phyloP scores from a whole-genome alignment of 192 early-diverging fungal genomes.

The Spinellus fusiger region DNA sequence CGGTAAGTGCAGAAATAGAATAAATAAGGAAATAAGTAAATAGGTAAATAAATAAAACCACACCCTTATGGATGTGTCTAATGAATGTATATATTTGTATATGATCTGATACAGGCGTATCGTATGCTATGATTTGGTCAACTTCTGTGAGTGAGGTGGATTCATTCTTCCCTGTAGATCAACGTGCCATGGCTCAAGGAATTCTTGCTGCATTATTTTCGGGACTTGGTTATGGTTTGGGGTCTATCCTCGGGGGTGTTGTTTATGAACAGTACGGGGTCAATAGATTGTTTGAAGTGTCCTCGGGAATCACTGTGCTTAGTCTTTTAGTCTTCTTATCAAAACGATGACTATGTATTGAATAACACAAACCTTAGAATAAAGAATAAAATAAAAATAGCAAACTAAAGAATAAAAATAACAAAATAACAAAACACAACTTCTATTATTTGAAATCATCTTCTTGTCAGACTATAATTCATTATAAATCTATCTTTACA shows the following conservation, averaged over 20 bases:
- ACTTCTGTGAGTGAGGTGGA: conserved; percentile 28
- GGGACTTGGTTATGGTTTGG: conserved; percentile 27
- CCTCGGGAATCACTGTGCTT: not conserved
- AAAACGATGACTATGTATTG: not conserved
- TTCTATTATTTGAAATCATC: no score
- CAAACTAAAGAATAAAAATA: no score
- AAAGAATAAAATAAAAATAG: no score
- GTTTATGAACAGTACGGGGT: conserved; percentile 23
- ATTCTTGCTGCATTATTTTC: conserved; percentile 24
- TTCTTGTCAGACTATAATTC: no score
- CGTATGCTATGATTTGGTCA: conserved; percentile 27
- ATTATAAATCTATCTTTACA: no score
- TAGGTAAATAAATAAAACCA: not conserved
- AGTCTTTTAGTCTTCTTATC: conserved; percentile 1
- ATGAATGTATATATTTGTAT: not conserved
- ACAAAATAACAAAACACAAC: no score
- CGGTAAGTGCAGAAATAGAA: conserved; percentile 1
- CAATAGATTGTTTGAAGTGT: conserved; percentile 2
- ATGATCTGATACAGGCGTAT: conserved; percentile 10
- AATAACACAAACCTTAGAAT: not conserved
- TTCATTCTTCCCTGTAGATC: conserved; percentile 21
- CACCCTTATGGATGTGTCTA: not conserved
- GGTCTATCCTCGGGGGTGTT: conserved; percentile 21
- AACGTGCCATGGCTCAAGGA: conserved; percentile 28
- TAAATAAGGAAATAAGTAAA: not conserved